phyloP scores from a whole-genome alignment of 768 basidiomycete genomes.

The Thelephora ganbajun region DNA sequence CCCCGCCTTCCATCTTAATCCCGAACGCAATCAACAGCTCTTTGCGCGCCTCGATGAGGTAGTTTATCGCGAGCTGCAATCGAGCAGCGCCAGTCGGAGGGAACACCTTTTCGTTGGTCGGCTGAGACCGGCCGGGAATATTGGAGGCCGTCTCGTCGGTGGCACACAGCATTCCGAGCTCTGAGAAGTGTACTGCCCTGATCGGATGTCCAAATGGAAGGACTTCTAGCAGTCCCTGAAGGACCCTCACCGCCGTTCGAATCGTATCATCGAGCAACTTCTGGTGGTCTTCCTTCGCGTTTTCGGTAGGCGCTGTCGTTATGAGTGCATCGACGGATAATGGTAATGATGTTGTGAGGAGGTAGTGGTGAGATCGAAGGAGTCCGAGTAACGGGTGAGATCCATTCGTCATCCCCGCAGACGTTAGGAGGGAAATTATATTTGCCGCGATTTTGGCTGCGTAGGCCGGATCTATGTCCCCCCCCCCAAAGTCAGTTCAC shows the following conservation, averaged over 20 bases:
- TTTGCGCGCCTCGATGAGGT: constrained; percentile 42
- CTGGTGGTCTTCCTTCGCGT: not conserved
- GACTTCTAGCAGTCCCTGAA: constrained; percentile 53
- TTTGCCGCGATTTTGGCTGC: constrained; percentile 48
- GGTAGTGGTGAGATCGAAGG: constrained; percentile 52
- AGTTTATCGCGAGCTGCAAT: constrained; percentile 50
- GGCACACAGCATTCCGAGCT: constrained; percentile 64
- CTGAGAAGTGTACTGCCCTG: constrained; percentile 58
- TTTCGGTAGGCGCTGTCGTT: constrained; percentile 34
- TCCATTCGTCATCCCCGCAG: constrained; percentile 45
- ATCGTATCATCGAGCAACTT: constrained; percentile 20
- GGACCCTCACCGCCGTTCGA: constrained; percentile 38
- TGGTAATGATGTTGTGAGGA: constrained; percentile 42
- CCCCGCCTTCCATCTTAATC: constrained; percentile 48
- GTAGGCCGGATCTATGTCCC: constrained; percentile 36
- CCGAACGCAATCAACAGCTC: constrained; percentile 69
- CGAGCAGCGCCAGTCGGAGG: constrained; percentile 57
- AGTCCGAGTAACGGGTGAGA: constrained; percentile 71
- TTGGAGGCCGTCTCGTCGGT: constrained; percentile 3
- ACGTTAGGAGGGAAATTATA: constrained; percentile 48
- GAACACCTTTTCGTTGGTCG: constrained; percentile 20
- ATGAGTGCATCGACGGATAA: constrained; percentile 42
- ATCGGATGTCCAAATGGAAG: constrained; percentile 60
- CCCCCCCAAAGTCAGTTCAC: too few species aligned
- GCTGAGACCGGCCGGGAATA: constrained; percentile 5